Base-by-base conservation (phyloP, 2,329 filamentous ascomycete genomes). In the Aspergillus flavus region DNA sequence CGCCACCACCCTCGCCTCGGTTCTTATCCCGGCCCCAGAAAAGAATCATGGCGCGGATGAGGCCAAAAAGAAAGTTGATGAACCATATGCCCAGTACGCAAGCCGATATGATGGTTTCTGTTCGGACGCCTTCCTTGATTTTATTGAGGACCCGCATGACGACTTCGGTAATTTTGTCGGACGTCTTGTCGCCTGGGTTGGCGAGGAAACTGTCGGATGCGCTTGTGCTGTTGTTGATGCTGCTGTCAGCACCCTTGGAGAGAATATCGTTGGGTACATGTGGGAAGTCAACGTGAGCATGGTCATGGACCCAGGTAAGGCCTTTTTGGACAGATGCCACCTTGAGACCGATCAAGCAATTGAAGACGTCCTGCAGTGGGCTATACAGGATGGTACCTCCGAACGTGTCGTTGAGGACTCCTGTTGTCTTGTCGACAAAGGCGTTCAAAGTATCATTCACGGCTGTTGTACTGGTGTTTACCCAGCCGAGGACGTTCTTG, bases 281-380 rank as follows among this genome's bases (percentile, higher is more conserved):
- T 0, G 95, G 95, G 70, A 99, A 90, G 64, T 87, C 82, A 70
- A 99, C 85, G 65, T 95, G 87, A 4, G 95, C 93, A 75, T 98
- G 83, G 69, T 98, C 90, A 71, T 91, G 87, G 12, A 97, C 91
- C 94, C 94, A 99, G 0, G 92, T 96, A n/a, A 98, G 84, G 14
- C 91, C 95, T 73, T 91, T 90, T 76, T 98, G 88, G 68, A 99
- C 87, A 26, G 89, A 86, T 68, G 91, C 88, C 66, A 98, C 85
- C 82, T 98, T 98, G 73, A 96, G 84, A 9, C 90, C 88, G 67
- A 98, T 87, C n/a, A 98, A 84, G 74, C 95, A 98, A 73, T 92
- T 86, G 66, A 97, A 85, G 39, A 97, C 87, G 50, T 92, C 90
- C 72, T 88, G 84, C 72, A 97, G 89, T 0, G 93, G 91, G 32